phyloP scores from a whole-genome alignment of 768 basidiomycete genomes.

The Asterophora lycoperdoides region DNA sequence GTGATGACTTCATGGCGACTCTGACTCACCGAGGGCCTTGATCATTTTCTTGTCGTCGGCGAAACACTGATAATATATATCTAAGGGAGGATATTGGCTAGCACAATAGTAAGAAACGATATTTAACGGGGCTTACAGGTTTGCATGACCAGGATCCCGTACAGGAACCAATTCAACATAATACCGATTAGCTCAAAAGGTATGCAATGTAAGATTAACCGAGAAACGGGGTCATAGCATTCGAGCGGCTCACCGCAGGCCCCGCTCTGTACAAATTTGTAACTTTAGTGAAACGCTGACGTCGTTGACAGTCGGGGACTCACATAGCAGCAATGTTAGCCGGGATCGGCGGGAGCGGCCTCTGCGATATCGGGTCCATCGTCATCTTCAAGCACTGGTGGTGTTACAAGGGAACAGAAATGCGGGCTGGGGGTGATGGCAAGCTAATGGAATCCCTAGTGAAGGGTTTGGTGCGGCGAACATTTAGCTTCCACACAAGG shows the following conservation, averaged over 20 bases:
- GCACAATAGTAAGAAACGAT: no score
- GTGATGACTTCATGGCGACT: no score
- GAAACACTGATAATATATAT: not conserved
- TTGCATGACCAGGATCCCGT: conserved; percentile 2
- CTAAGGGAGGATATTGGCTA: not conserved
- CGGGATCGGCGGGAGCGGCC: conserved; percentile 1
- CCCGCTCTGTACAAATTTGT: no score
- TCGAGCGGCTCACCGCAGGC: no score
- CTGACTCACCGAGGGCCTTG: not conserved
- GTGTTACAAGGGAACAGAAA: not conserved
- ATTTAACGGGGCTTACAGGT: not conserved
- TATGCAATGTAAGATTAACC: not conserved
- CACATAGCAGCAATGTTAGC: conserved; percentile 4
- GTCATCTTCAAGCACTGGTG: not conserved
- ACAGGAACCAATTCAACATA: not conserved
- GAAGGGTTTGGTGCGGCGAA: not conserved
- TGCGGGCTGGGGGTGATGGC: not conserved
- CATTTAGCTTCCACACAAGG: not conserved
- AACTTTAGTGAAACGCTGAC: no score
- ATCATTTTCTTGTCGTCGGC: not conserved
- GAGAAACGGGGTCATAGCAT: not conserved
- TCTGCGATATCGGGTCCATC: not conserved
- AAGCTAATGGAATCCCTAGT: not conserved
- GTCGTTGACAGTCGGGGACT: no score
- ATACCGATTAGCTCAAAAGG: not conserved